Base-by-base conservation (phyloP, 2,329 filamentous ascomycete species). In the Monosporascus sp. region DNA sequence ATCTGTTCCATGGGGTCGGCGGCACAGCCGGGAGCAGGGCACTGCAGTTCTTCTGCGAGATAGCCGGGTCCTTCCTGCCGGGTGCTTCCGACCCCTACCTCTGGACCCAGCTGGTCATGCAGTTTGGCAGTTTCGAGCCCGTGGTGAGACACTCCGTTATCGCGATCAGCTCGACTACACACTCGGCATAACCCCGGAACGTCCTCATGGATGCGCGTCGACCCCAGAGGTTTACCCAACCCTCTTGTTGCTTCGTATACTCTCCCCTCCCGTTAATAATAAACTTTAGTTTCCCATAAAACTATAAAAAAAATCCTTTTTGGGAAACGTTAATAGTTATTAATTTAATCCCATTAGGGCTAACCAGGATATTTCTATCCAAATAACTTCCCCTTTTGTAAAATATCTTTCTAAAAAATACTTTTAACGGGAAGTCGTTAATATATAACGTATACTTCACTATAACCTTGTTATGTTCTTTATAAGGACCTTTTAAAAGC, bases 61-160 rank as follows among this genome's bases (percentile, higher is more conserved):
- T 65, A 2, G 71, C 72, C 4, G 72, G 68, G 0, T 71, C 72
- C 5, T 60, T 60, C 1, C 58, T 74, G 1, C 66, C 71, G 0
- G 72, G 72, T 2, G 67, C 67, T 0, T 60, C 70, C n/a, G 70
- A 71, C 47, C 59, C 65, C 14, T 71, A 70, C 5, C 75, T 75
- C 53, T 75, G 73, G 73, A 73, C 72, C 2, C 65, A 69, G 53
- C 61, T 72, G 1, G 69, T 74, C 11, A 59, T 70, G 7, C 72
- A 74, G 49, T 67, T 72, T 54, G 64, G 65, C 22, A 63, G 67
- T 22, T 65, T 68, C 41, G 72, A 74, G 54, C 68, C 69, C 0
- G 70, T 70, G 0, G 69, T 68, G 3, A 64, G 67, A 35, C 71
- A 75, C 46, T 68, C 70, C 17, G 61, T 74, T 6, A 53, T 74